phyloP scores from a whole-genome alignment of 2,329 filamentous ascomycete species.

The Epicoccum sorghinum region DNA sequence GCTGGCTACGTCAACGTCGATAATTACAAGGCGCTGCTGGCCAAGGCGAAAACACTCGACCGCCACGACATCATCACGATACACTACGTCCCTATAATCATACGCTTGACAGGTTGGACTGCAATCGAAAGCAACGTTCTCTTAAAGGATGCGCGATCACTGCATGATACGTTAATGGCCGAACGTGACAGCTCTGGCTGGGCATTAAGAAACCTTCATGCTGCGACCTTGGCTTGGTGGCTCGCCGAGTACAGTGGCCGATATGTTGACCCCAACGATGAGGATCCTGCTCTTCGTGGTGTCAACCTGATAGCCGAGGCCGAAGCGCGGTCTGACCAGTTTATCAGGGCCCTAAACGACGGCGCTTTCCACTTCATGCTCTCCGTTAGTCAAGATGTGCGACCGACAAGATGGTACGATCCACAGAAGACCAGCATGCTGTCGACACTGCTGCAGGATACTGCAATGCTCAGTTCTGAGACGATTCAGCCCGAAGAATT shows the following conservation, averaged over 20 bases:
- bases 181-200: slow-evolving; percentile 72
- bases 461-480: slow-evolving; percentile 71
- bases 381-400: slow-evolving; percentile 80
- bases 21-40: slow-evolving; percentile 77
- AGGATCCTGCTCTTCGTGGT: slow-evolving; percentile 55
- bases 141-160: slow-evolving; percentile 70
- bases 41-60: slow-evolving; percentile 71
- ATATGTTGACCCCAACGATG: slow-evolving; percentile 74
- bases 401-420: slow-evolving; percentile 83
- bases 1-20: slow-evolving; percentile 70
- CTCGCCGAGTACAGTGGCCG: slow-evolving; percentile 90
- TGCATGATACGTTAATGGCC: slow-evolving; percentile 72
- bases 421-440: slow-evolving; percentile 83
- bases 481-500: slow-evolving; percentile 70
- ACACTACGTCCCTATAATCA: slow-evolving; percentile 82
- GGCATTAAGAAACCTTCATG: slow-evolving; percentile 76
- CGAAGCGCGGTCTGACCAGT: slow-evolving; percentile 72
- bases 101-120: slow-evolving; percentile 77
- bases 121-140: slow-evolving; percentile 73
- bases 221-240: slow-evolving; percentile 84
- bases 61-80: slow-evolving; percentile 77
- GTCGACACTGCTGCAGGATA: slow-evolving; percentile 81
- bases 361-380: slow-evolving; percentile 93
- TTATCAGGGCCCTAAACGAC: slow-evolving; percentile 79
- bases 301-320: slow-evolving; percentile 72